Conservation (phyloP, 1,139 yeast species). For the Blastobotrys ciferrii region DNA sequence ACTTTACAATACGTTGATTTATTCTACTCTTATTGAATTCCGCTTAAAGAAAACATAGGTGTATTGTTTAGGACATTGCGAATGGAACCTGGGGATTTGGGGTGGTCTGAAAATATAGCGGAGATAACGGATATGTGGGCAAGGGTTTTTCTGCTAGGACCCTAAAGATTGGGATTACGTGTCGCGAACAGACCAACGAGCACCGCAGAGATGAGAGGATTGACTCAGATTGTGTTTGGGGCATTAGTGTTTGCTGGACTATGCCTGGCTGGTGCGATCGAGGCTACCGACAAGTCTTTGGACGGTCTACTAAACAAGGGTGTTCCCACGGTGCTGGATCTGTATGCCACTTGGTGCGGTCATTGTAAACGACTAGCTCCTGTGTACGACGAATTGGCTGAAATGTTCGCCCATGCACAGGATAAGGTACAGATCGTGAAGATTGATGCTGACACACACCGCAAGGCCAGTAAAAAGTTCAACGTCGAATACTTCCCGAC, state of each 20-base stretch:
- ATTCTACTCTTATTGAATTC: no score
- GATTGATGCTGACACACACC: slow-evolving; percentile 66
- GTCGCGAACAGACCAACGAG: background rate
- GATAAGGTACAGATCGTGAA: slow-evolving; percentile 50
- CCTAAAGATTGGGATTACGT: no score
- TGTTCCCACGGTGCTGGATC: slow-evolving; percentile 65
- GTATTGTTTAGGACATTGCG: no score
- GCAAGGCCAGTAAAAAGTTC: slow-evolving; percentile 53
- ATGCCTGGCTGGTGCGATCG: slow-evolving; percentile 35
- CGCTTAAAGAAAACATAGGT: no score
- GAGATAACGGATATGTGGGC: no score
- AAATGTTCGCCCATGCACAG: slow-evolving; percentile 43
- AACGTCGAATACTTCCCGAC: slow-evolving; percentile 66
- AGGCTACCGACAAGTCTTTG: slow-evolving; percentile 50
- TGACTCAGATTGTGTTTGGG: background rate
- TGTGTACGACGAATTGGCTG: slow-evolving; percentile 60
- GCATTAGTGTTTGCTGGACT: slow-evolving; percentile 1
- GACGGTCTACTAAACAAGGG: slow-evolving; percentile 55
- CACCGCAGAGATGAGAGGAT: background rate
- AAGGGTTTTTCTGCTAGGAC: no score
- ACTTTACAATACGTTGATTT: no score
- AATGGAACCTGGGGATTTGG: no score
- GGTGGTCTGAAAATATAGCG: no score
- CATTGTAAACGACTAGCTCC: slow-evolving; percentile 74
- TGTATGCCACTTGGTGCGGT: slow-evolving; percentile 82